phyloP scores from a whole-genome alignment of 768 basidiomycete species.

The Suillus spraguei region DNA sequence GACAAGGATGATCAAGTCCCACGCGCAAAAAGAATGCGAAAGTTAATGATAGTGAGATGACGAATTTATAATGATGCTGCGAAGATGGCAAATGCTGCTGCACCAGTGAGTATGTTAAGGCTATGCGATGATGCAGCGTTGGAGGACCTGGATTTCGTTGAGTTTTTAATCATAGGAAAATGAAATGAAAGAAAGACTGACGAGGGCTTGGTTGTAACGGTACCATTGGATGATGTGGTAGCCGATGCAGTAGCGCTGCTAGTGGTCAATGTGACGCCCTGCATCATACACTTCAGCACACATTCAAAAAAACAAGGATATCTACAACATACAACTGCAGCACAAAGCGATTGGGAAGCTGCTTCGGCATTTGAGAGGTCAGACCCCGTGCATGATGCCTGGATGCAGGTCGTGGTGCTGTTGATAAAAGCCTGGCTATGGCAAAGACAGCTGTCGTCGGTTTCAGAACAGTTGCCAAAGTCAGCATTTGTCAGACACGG shows the following conservation, averaged over 20 bases:
- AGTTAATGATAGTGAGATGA: neutral
- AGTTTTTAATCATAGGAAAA: neutral
- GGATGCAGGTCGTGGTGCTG: constrained; percentile 51
- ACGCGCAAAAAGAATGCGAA: constrained; percentile 3
- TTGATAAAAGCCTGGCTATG: constrained; percentile 45
- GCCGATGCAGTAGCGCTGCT: constrained; percentile 29
- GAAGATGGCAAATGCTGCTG: constrained; percentile 16
- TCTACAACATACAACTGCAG: constrained; percentile 47
- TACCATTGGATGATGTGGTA: constrained; percentile 19
- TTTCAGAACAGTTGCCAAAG: constrained; percentile 44
- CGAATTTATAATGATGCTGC: constrained; percentile 17
- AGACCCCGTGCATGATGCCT: constrained; percentile 42
- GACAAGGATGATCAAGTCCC: neutral
- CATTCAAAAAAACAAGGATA: constrained; percentile 3
- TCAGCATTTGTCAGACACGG: constrained; percentile 49
- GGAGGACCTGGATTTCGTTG: neutral
- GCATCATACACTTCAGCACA: constrained; percentile 12
- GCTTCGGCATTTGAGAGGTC: constrained; percentile 49
- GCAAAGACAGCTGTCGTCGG: constrained; percentile 66
- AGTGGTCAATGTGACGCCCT: constrained; percentile 57
- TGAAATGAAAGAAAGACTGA: constrained; percentile 10
- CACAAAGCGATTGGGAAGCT: constrained; percentile 46
- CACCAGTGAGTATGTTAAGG: constrained; percentile 17
- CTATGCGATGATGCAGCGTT: constrained; percentile 12
- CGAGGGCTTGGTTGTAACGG: constrained; percentile 16